phyloP scores from a whole-genome alignment of 257 asterid genomes.

The Anisodus tanguticus region DNA sequence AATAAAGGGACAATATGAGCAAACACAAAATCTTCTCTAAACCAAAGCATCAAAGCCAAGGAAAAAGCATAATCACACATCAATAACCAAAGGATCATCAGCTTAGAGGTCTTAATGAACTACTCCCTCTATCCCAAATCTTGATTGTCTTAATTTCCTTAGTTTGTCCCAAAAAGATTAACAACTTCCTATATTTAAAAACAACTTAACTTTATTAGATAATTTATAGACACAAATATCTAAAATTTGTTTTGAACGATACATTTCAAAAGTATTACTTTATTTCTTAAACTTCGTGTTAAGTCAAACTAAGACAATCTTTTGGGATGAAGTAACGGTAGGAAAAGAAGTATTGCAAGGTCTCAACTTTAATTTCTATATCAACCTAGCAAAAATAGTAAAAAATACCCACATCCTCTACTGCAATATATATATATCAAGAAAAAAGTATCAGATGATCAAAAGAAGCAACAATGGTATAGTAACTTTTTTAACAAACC shows the following conservation, averaged over 20 bases:
- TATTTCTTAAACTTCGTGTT: too few species aligned
- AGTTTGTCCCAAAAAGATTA: too few species aligned
- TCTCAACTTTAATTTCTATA: neutral
- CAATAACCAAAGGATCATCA: slow-evolving; percentile 14
- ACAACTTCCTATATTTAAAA: too few species aligned
- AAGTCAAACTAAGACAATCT: too few species aligned
- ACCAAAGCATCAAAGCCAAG: neutral
- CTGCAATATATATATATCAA: neutral
- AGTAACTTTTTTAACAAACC: too few species aligned
- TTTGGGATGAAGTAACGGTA: neutral
- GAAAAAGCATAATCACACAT: neutral
- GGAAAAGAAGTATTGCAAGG: neutral
- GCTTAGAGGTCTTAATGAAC: neutral
- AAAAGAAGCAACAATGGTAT: neutral
- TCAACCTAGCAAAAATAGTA: neutral
- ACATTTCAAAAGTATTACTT: too few species aligned
- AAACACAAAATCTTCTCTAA: neutral
- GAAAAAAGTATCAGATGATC: slow-evolving; percentile 2
- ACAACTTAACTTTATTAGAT: too few species aligned
- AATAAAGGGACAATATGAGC: neutral
- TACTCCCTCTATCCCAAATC: too few species aligned
- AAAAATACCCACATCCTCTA: neutral
- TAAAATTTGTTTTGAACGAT: too few species aligned
- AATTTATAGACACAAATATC: too few species aligned
- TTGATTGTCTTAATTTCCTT: too few species aligned